Evolutionary conservation across 306 rosid genomes (phyloP), one percentile per base, ranked within the genome.

Genomic region (Rosa lucieae): DNA sequence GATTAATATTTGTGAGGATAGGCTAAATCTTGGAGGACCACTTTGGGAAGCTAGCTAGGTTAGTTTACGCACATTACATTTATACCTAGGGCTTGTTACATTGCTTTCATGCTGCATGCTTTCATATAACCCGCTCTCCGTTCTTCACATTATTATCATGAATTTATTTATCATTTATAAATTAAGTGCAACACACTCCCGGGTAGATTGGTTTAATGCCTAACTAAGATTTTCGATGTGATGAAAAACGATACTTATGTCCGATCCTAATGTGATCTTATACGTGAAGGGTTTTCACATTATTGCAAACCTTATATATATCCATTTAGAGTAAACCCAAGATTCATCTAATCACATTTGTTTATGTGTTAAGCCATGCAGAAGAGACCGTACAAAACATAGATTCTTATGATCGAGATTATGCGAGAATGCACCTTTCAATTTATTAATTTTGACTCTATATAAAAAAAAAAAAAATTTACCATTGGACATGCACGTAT

Each of bases 1-100:
- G 43, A 65, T 65, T 65, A 15, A 65, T 23, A 26, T 72, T 49
- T 70, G 55, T 29, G 58, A 42, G 26, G 70, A 68, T 67, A 2
- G 32, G 74, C 39, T 61, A 26, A 35, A 32, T 37, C 40, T 10
- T 53, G 35, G 40, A 81, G 91, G 94, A 88, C 92, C 94, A 90
- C 88, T 55, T 74, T 35, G 35, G 39, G 44, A 15, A 62, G 40
- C 68, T 29, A 62, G 17, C 67, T 5, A 23, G 39, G 39, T 23
- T 40, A 62, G 51, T 39, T 42, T 69, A 21, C 37, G 52, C 35
- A 74, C 42, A 18, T 74, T 74, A 21, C 39, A 74, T 40, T 74
- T 74, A 74, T 18, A 42, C 44, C 21, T 17, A 46, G 43, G n/a
- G 40, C 42, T 42, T 59, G 70, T 74, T 74, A 21, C 78, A 58